Evolutionary conservation across 2,329 filamentous ascomycete species (phyloP), one percentile per base, ranked within the genome.

Genomic region (Zelopaecilomyces penicillatus): DNA sequence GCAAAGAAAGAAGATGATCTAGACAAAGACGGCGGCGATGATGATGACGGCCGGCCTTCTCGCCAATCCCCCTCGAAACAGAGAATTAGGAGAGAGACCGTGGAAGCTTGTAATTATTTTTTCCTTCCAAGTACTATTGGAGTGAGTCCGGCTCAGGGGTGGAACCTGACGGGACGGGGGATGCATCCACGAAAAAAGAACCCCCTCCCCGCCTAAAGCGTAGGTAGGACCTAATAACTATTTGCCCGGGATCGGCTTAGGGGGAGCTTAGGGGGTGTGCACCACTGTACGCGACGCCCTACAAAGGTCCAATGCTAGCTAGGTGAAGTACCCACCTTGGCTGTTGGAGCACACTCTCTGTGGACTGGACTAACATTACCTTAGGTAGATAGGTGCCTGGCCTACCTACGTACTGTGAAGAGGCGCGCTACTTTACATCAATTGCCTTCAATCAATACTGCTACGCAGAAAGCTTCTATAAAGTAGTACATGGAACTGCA

Each of bases 101-200:
- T 48, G 43, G 43, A 46, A 42, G 42, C 39, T 30, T 51, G 48
- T 43, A 43, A 53, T 50, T 48, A 44, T 52, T 49, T 51, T 53
- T 54, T 52, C 45, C 40, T 41, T 32, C 38, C 37, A 46, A 42
- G 45, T 47, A 48, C 41, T 43, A 41, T 39, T 43, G 43, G 42
- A 40, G 43, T 48, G 43, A 48, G 43, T 45, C 43, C 47, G 44
- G 51, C 44, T 52, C 54, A 55, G 54, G 51, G 52, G 54, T 56
- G 54, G 53, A 48, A 49, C 51, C 51, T 46, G 39, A 42, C 43
- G 43, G 46, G 46, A 48, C 43, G 19, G 19, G 19, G 19, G 19
- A 19, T 19, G 43, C 43, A 37, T 42, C 36, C 46, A 37, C 19
- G 19, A 9, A 35, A 44, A 44, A 29, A 31, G 33, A 44, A 41